phyloP scores from a whole-genome alignment of 345 rosid genomes.

The Gossypium turneri region DNA sequence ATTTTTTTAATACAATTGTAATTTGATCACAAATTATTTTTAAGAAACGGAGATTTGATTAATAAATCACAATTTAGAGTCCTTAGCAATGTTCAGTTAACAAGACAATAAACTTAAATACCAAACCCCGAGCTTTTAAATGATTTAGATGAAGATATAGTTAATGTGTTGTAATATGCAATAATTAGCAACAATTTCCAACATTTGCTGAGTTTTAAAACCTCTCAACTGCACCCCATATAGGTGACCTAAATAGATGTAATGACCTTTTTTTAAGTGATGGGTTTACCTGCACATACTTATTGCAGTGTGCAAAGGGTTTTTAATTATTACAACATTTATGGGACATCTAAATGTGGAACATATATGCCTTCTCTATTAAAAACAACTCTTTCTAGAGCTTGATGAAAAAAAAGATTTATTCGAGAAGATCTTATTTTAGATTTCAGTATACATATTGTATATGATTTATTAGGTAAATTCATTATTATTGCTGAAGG shows the following conservation, averaged over 20 bases:
- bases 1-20: no score
- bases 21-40: no score
- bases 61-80: no score
- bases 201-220: no score
- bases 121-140: neutral
- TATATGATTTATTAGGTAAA: neutral
- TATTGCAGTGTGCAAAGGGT: slow-evolving; percentile 1
- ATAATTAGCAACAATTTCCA: neutral
- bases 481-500: neutral
- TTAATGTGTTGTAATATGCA: neutral
- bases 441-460: neutral
- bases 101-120: neutral
- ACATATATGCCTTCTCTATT: neutral
- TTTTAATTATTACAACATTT: slow-evolving; percentile 7
- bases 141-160: neutral
- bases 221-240: slow-evolving; percentile 1
- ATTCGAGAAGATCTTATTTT: no score
- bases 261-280: slow-evolving; percentile 8
- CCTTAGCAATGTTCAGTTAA: no score
- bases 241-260: neutral
- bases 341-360: neutral
- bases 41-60: no score
- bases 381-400: no score
- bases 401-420: no score
- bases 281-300: slow-evolving; percentile 18